Evolutionary conservation across 2,329 filamentous ascomycete genomes (phyloP), one percentile per base, ranked within the genome.

Genomic region (Hirsutella minnesotensis): DNA sequence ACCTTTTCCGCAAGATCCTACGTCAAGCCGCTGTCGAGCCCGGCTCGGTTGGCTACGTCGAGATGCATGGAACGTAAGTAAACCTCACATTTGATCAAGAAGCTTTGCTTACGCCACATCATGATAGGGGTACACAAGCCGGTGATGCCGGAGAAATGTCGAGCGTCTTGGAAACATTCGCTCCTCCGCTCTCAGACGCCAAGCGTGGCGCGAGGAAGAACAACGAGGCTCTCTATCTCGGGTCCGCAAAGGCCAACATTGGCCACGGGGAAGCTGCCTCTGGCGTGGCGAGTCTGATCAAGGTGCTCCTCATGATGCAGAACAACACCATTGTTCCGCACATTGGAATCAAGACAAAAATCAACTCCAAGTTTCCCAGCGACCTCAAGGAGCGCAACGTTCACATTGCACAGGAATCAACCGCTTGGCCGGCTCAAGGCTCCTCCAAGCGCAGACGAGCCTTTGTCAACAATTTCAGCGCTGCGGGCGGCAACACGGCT

Each of bases 81-180:
- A n/a, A n/a, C n/a, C n/a, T n/a, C n/a, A n/a, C n/a, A n/a, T n/a
- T n/a, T n/a, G n/a, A n/a, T n/a, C n/a, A n/a, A n/a, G n/a, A n/a
- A n/a, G n/a, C n/a, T n/a, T n/a, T n/a, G n/a, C n/a, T n/a, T n/a
- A n/a, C n/a, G n/a, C n/a, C n/a, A n/a, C n/a, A n/a, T n/a, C n/a
- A n/a, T n/a, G n/a, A n/a, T n/a, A n/a, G 33, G 16, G 88, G 88
- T 22, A 94, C 88, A 0, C 86, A 94, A 59, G 86, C 84, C 30
- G 88, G 87, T 43, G 88, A 94, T 55, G 81, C 79, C 3, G 82
- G 79, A 1, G 88, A 95, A 58, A 90, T 92, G 83, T 68, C 75
- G 1, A 87, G 83, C 0, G 85, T 94, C 38, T 77, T 81, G 3
- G 61, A 69, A 41, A 64, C 70, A 9, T 77, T 73, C 46, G 71